Percentiles rank a stretch among this genome's conserved stretches.
Conservation (phyloP, 176 grass and related monocot genomes). For the Oryza rufipogon region DNA sequence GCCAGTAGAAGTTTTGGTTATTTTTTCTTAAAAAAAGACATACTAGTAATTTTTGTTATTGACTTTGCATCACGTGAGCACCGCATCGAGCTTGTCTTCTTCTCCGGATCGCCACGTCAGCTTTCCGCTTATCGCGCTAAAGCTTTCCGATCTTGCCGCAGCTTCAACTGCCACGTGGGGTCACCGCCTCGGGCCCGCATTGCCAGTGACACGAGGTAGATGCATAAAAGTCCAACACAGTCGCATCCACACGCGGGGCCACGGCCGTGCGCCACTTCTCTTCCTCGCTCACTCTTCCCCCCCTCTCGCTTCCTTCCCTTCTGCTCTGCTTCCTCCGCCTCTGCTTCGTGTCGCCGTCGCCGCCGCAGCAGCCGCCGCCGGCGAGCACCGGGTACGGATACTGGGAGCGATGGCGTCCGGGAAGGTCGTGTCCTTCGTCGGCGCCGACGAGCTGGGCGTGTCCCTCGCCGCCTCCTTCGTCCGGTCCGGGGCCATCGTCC, state of each 20-base stretch:
- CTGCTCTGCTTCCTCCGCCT: not conserved
- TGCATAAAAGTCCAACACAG: not conserved
- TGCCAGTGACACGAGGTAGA: not conserved
- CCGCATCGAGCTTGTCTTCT: too few species aligned
- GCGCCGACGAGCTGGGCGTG: constrained; percentile 51
- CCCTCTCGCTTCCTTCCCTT: too few species aligned
- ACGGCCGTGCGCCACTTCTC: constrained; percentile 7
- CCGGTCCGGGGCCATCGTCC: constrained; percentile 65
- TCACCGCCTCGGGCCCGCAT: not conserved
- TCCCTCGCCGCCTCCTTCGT: constrained; percentile 64
- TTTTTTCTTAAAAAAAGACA: too few species aligned
- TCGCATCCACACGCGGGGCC: not conserved
- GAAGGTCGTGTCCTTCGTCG: constrained; percentile 64
- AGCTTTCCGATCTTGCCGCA: too few species aligned
- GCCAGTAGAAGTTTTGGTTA: too few species aligned
- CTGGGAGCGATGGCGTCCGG: constrained; percentile 39
- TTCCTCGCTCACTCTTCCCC: not conserved
- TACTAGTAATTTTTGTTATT: too few species aligned
- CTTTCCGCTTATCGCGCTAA: not conserved
- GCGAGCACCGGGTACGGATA: constrained; percentile 32
- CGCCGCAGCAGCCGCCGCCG: constrained; percentile 14
- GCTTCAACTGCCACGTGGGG: not conserved
- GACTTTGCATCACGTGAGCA: too few species aligned
- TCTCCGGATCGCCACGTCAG: not conserved
- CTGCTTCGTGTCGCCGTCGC: constrained; percentile 38